phyloP scores from a whole-genome alignment of 2,329 filamentous ascomycete species.

The Davidsoniella neocaledoniae region DNA sequence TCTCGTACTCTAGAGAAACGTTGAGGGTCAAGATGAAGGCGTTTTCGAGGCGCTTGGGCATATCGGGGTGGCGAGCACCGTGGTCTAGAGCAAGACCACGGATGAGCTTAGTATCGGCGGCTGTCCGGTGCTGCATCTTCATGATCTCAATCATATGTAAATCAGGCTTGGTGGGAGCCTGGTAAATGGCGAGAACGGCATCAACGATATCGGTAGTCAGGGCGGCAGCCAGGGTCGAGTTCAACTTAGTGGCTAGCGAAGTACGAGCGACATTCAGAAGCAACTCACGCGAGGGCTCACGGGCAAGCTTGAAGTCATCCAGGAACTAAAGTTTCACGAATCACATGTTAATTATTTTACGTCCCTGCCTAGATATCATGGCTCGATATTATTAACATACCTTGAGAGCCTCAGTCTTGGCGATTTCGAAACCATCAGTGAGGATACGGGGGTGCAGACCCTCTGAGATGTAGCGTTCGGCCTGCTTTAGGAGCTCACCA shows the following conservation, averaged over 20 bases:
- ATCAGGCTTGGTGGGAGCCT: slow-evolving; percentile 79
- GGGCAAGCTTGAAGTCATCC: slow-evolving; percentile 78
- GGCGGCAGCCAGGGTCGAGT: slow-evolving; percentile 71
- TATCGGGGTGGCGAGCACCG: slow-evolving; percentile 90
- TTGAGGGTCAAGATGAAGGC: slow-evolving; percentile 91
- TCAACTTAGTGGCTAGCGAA: slow-evolving; percentile 89
- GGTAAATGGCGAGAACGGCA: slow-evolving; percentile 85
- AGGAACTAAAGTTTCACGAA: slow-evolving; percentile 47
- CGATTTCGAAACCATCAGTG: slow-evolving; percentile 94
- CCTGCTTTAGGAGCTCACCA: slow-evolving; percentile 94
- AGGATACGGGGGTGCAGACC: slow-evolving; percentile 94
- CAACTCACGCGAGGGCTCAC: slow-evolving; percentile 82
- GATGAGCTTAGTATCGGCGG: slow-evolving; percentile 91
- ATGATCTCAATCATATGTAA: slow-evolving; percentile 99
- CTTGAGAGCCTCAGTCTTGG: slow-evolving; percentile 82
- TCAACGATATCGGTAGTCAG: slow-evolving; percentile 93
- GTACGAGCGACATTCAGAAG: slow-evolving; percentile 86
- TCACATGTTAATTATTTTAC: slow-evolving; percentile 10
- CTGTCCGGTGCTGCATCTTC: slow-evolving; percentile 98
- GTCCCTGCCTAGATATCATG: slow-evolving; percentile 7
- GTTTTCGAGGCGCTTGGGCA: slow-evolving; percentile 93
- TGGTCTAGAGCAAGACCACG: slow-evolving; percentile 85
- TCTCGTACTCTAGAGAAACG: slow-evolving; percentile 95
- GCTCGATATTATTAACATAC: slow-evolving; percentile 24
- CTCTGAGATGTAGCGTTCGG: slow-evolving; percentile 87